Conservation (phyloP, 495 filamentous ascomycete species). For the Cairneyella variabilis region DNA sequence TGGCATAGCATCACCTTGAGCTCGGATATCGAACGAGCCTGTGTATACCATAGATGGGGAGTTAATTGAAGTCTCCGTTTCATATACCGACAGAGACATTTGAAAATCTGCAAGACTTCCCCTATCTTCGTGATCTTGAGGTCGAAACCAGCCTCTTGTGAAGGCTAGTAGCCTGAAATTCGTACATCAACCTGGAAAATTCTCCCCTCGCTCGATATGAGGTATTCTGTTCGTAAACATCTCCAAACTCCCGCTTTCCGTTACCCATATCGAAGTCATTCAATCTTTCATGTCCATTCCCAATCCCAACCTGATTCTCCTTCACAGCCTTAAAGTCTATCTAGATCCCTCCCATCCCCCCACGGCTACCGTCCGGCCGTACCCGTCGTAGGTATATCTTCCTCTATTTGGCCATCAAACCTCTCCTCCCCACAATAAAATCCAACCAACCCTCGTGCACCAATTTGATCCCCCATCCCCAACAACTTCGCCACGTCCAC, state of each 20-base stretch:
- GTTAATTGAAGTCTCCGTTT: constrained; percentile 3
- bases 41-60: constrained; percentile 23
- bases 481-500: constrained; percentile 80
- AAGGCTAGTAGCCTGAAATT: too few species aligned
- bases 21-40: constrained; percentile 17
- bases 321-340: neutral
- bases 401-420: constrained; percentile 36
- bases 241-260: neutral
- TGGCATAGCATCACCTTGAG: constrained; percentile 20
- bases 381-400: too few species aligned
- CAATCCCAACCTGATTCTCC: neutral
- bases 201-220: too few species aligned
- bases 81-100: constrained; percentile 8
- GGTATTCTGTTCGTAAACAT: constrained; percentile 1
- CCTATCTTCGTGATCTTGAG: too few species aligned
- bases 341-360: neutral
- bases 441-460: constrained; percentile 76
- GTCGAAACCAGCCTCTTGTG: too few species aligned
- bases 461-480: constrained; percentile 69
- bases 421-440: constrained; percentile 62
- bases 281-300: constrained; percentile 4
- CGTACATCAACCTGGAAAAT: too few species aligned
- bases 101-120: too few species aligned
- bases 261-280: neutral
- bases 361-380: too few species aligned